Conservation (phyloP, 192 early-diverging fungal genomes). For the Coemansia sp. region DNA sequence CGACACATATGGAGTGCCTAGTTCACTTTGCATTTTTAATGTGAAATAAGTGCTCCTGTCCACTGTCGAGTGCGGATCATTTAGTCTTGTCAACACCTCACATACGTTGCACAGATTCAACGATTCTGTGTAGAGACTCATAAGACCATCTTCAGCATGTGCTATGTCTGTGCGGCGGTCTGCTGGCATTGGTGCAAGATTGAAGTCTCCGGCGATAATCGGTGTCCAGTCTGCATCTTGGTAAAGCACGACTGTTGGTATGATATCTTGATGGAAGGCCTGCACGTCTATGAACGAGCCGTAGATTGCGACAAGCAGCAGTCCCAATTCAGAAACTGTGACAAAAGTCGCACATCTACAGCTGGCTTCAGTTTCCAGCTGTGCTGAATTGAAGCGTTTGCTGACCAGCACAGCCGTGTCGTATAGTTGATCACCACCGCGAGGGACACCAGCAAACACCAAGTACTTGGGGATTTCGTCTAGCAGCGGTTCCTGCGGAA, state of each 20-base stretch:
- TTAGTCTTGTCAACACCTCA: slow-evolving; percentile 3
- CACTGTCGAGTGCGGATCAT: slow-evolving; percentile 37
- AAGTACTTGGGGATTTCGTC: no score
- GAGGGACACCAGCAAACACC: no score
- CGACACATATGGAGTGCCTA: neutral
- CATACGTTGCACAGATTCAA: no score
- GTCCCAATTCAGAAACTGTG: neutral
- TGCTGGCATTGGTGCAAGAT: neutral
- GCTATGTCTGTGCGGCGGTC: neutral
- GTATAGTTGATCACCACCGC: no score
- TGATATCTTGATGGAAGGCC: neutral
- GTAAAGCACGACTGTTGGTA: neutral
- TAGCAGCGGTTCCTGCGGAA: no score
- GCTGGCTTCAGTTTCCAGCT: neutral
- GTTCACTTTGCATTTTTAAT: no score
- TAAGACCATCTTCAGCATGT: no score
- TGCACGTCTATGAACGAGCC: neutral
- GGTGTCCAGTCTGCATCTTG: slow-evolving; percentile 54
- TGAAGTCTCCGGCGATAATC: neutral
- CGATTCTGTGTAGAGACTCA: no score
- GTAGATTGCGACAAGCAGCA: neutral
- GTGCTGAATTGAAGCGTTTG: no score
- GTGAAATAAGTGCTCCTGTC: neutral
- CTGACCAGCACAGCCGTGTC: no score
- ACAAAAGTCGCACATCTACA: neutral